These are phyloP conservation scores for Cercospora canescens DNA, from an alignment of 2,329 filamentous ascomycete genomes.

Conservation along the genomic window DNA sequence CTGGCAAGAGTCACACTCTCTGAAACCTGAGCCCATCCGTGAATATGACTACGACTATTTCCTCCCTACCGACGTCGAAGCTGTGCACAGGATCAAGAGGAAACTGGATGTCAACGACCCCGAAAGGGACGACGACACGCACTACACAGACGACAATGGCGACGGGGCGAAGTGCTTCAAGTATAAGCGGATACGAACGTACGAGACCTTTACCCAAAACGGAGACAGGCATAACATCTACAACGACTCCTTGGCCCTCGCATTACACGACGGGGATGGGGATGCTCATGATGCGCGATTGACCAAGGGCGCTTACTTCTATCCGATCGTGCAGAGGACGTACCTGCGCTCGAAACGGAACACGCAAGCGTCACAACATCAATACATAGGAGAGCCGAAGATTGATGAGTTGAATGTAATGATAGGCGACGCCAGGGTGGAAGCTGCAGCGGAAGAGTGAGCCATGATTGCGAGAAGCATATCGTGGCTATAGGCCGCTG, in stretches of 20 bases:
- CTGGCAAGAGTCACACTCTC: conserved; percentile 51
- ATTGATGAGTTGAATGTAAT: conserved; percentile 30
- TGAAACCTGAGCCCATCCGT: conserved; percentile 52
- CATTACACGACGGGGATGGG: conserved; percentile 55
- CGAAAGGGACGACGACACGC: conserved; percentile 52
- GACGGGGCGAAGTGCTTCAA: conserved; percentile 48
- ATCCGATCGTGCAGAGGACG: conserved; percentile 60
- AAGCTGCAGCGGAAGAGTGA: conserved; percentile 10
- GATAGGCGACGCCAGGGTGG: conserved; percentile 22
- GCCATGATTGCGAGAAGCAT: neutral
- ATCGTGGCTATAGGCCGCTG: neutral
- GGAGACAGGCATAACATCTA: conserved; percentile 54
- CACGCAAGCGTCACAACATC: conserved; percentile 44
- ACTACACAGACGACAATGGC: conserved; percentile 48
- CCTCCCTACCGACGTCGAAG: conserved; percentile 52
- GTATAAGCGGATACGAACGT: conserved; percentile 60
- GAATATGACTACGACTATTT: conserved; percentile 62
- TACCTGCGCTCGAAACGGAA: conserved; percentile 52
- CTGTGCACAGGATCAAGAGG: conserved; percentile 54
- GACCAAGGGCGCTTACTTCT: conserved; percentile 61
- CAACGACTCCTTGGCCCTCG: conserved; percentile 57
- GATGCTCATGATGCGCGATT: conserved; percentile 34
- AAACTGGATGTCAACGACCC: conserved; percentile 57
- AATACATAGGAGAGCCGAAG: conserved; percentile 28
- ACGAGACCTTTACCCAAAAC: conserved; percentile 58